Evolutionary conservation across 106 monocot genomes (phyloP).

Genomic region (Phalaenopsis aphrodite): DNA sequence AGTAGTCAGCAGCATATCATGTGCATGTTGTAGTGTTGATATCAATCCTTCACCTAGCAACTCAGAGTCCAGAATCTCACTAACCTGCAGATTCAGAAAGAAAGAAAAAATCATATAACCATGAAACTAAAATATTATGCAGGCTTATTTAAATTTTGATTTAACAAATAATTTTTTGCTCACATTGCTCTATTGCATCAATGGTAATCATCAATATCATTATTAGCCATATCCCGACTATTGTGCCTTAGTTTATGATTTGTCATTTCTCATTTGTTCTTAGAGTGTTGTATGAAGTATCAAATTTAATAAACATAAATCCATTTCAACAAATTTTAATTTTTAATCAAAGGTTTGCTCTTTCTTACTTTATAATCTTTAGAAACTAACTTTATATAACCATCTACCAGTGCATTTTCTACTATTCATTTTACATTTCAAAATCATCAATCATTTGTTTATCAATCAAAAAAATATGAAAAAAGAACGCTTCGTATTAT

Average conservation of each 20-base stretch:
- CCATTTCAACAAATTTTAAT: background rate
- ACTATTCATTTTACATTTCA: background rate
- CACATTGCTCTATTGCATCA: background rate
- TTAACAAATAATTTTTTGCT: background rate
- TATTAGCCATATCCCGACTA: background rate
- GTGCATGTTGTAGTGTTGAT: slow-evolving; percentile 90
- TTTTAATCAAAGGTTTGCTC: background rate
- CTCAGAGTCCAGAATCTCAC: slow-evolving; percentile 92
- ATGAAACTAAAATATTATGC: background rate
- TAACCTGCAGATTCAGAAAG: slow-evolving; percentile 42
- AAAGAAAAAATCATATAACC: too few species aligned
- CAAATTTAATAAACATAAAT: background rate
- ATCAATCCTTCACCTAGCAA: slow-evolving; percentile 94
- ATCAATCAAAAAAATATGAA: background rate
- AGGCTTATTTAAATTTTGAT: background rate
- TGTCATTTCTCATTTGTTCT: background rate
- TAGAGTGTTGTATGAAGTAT: background rate
- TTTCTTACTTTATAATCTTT: background rate
- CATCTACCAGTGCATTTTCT: background rate
- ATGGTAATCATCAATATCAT: background rate
- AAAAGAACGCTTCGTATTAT: too few species aligned
- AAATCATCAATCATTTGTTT: background rate
- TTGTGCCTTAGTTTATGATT: background rate
- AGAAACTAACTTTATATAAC: background rate
- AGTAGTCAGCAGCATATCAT: slow-evolving; percentile 65